Percentiles rank a stretch among this genome's conserved stretches.
These are phyloP conservation scores for Lecanoromycetidae sp. DNA, from an alignment of 2,329 filamentous ascomycete genomes.

Conservation along the genomic window DNA sequence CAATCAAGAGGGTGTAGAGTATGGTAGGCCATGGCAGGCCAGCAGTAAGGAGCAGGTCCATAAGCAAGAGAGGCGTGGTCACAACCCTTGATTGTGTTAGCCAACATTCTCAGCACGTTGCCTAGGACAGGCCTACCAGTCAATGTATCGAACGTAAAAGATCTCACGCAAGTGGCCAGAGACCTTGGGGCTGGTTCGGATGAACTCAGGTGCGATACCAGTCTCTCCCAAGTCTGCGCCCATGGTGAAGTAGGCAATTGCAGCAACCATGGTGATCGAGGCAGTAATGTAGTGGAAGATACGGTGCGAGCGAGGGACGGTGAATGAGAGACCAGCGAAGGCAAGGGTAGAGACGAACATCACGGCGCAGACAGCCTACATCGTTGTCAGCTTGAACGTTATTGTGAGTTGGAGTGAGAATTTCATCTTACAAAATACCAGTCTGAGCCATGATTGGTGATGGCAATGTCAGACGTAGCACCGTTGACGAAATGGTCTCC, in stretches of 20 bases:
- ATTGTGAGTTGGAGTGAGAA: not conserved
- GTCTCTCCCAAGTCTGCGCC: conserved; percentile 53
- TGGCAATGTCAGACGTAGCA: conserved; percentile 39
- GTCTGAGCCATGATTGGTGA: conserved; percentile 48
- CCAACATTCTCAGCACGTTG: not conserved
- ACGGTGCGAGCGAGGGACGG: conserved; percentile 44
- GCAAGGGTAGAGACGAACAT: conserved; percentile 44
- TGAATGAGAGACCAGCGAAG: conserved; percentile 42
- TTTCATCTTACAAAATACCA: conserved; percentile 46
- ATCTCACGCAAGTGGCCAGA: conserved; percentile 46
- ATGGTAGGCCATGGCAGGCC: conserved; percentile 55
- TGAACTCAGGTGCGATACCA: conserved; percentile 50
- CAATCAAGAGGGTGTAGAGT: conserved; percentile 48
- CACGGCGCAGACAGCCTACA: conserved; percentile 41
- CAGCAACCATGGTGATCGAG: conserved; percentile 44
- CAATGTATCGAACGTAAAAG: conserved; percentile 56
- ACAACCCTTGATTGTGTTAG: conserved; percentile 25
- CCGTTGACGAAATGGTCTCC: conserved; percentile 33
- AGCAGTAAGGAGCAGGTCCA: conserved; percentile 51
- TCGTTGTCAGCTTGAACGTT: conserved; percentile 3
- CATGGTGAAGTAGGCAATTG: conserved; percentile 56
- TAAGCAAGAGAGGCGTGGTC: conserved; percentile 52
- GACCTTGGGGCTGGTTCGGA: conserved; percentile 31
- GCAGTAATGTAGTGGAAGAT: conserved; percentile 55
- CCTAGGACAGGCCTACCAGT: conserved; percentile 36